These are phyloP conservation scores for Saccharomycopsis javanensis DNA, from an alignment of 805 yeast genomes.

Conservation along the genomic window DNA sequence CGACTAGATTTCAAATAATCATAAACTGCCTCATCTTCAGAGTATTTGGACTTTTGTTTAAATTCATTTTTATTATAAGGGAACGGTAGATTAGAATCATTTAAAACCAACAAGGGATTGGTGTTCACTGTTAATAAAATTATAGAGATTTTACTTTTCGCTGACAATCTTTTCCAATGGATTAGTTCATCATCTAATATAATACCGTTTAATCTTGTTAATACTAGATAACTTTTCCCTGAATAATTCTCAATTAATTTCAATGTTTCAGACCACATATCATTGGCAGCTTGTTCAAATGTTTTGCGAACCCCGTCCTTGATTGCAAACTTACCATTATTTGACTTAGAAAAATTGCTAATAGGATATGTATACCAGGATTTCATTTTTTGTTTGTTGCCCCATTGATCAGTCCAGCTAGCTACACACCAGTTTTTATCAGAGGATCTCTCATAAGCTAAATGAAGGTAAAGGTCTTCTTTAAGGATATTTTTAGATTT, in stretches of 20 bases:
- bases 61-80: slow-evolving; percentile 28
- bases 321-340: slow-evolving; percentile 1
- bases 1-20: not conserved
- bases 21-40: not conserved
- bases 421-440: slow-evolving; percentile 81
- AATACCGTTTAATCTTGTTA: slow-evolving; percentile 62
- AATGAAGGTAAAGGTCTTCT: slow-evolving; percentile 74
- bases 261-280: slow-evolving; percentile 54
- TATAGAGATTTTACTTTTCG: slow-evolving; percentile 39
- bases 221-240: slow-evolving; percentile 52
- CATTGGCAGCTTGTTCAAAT: slow-evolving; percentile 53
- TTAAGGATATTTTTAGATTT: slow-evolving; percentile 32
- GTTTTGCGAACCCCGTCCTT: slow-evolving; percentile 18
- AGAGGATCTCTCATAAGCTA: slow-evolving; percentile 73
- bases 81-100: slow-evolving; percentile 26
- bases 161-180: slow-evolving; percentile 68
- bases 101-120: slow-evolving; percentile 38
- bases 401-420: slow-evolving; percentile 84
- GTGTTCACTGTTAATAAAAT: slow-evolving; percentile 62
- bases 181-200: slow-evolving; percentile 75
- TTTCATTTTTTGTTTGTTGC: slow-evolving; percentile 48
- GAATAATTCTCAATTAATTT: slow-evolving; percentile 33
- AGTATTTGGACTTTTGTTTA: not conserved
- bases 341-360: slow-evolving; percentile 18
- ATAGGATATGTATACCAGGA: slow-evolving; percentile 47